Percentiles rank a stretch among this genome's conserved stretches.
Evolutionary conservation across 2,329 filamentous ascomycete species (phyloP).

Genomic region (Trichoderma sp.): DNA sequence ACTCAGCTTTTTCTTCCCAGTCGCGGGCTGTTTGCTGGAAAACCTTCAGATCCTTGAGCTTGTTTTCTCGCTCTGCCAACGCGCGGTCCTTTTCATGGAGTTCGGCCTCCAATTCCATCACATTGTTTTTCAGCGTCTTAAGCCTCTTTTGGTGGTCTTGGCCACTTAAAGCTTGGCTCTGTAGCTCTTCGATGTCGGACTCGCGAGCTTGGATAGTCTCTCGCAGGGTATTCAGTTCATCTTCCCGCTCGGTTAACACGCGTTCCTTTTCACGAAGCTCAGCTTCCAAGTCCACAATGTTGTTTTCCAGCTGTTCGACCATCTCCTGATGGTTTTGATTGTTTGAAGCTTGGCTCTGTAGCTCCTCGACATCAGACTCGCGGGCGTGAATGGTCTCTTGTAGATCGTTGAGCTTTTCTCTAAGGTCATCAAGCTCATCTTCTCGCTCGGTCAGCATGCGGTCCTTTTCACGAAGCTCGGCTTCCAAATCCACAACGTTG

Average conservation of each 20-base stretch:
- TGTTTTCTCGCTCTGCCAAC: slow-evolving; percentile 75
- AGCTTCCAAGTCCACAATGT: slow-evolving; percentile 75
- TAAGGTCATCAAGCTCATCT: slow-evolving; percentile 72
- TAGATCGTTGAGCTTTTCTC: slow-evolving; percentile 58
- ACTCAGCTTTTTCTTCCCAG: slow-evolving; percentile 58
- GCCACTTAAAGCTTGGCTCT: slow-evolving; percentile 60
- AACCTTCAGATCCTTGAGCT: slow-evolving; percentile 67
- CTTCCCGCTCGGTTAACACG: slow-evolving; percentile 72
- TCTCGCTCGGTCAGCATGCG: slow-evolving; percentile 73
- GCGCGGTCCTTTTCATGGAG: slow-evolving; percentile 74
- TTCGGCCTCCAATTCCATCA: slow-evolving; percentile 76
- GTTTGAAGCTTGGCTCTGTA: slow-evolving; percentile 62
- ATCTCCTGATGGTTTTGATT: slow-evolving; percentile 61
- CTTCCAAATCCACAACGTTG: slow-evolving; percentile 75
- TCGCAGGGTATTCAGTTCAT: slow-evolving; percentile 65
- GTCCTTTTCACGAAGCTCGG: slow-evolving; percentile 75
- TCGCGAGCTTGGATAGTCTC: slow-evolving; percentile 62
- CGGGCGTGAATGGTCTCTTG: slow-evolving; percentile 60
- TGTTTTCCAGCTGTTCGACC: slow-evolving; percentile 70
- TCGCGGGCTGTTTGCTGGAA: slow-evolving; percentile 59
- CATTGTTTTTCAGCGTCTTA: slow-evolving; percentile 71
- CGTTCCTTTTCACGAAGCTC: slow-evolving; percentile 77
- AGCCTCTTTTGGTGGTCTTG: slow-evolving; percentile 62
- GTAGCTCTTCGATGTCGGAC: slow-evolving; percentile 63
- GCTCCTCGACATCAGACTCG: slow-evolving; percentile 62